Conservation (phyloP, 2,329 filamentous ascomycete genomes). For the Sclerotinia trifoliorum region DNA sequence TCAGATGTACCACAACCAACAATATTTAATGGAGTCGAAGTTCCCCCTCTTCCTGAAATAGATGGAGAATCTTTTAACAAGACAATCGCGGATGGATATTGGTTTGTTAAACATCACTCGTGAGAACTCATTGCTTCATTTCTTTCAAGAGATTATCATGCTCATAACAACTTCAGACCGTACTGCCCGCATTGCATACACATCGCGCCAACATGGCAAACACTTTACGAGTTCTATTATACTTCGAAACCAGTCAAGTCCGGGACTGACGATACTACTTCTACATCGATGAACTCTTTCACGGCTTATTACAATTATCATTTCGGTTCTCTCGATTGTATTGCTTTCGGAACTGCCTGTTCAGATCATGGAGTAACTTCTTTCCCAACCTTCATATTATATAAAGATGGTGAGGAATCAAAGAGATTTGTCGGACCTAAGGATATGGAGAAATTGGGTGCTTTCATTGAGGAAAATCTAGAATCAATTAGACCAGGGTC, state of each 20-base stretch:
- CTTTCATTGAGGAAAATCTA: constrained; percentile 71
- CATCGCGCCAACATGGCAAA: constrained; percentile 85
- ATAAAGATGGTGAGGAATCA: constrained; percentile 70
- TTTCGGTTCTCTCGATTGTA: constrained; percentile 83
- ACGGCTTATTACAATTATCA: constrained; percentile 83
- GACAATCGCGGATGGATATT: constrained; percentile 38
- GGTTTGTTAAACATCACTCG: constrained; percentile 42
- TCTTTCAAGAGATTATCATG: background rate
- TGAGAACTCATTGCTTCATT: constrained; percentile 25
- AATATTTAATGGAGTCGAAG: constrained; percentile 51
- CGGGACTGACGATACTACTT: constrained; percentile 42
- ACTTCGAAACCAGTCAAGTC: constrained; percentile 68
- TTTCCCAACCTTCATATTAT: constrained; percentile 78
- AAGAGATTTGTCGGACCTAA: constrained; percentile 66
- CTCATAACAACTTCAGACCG: constrained; percentile 30
- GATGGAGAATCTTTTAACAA: constrained; percentile 46
- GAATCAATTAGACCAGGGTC: constrained; percentile 80
- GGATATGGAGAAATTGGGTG: constrained; percentile 63
- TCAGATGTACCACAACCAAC: constrained; percentile 41
- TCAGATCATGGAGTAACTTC: constrained; percentile 61
- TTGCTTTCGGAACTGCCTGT: constrained; percentile 79
- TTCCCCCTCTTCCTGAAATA: constrained; percentile 50
- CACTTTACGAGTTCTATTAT: constrained; percentile 84
- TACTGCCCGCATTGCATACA: constrained; percentile 38
- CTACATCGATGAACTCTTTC: constrained; percentile 58